phyloP scores from a whole-genome alignment of 306 rosid species.

The Parietaria judaica region DNA sequence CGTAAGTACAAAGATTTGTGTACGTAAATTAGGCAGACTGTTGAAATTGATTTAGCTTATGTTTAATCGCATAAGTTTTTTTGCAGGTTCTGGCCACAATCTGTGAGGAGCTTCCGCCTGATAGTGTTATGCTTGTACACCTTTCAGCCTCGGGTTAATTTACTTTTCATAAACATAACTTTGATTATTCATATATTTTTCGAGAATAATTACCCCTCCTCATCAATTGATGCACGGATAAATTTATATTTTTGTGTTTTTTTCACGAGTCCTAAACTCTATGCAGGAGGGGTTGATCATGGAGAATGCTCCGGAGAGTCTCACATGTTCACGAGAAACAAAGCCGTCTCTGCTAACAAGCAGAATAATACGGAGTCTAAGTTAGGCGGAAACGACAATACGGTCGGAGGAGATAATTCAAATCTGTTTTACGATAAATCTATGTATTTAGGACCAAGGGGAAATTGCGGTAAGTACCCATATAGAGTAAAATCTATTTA shows the following conservation, averaged over 20 bases:
- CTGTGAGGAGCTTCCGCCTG: conserved; percentile 89
- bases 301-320: conserved; percentile 55
- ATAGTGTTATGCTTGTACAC: conserved; percentile 73
- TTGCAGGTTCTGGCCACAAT: conserved; percentile 90
- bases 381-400: conserved; percentile 50
- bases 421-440: conserved; percentile 49
- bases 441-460: conserved; percentile 91
- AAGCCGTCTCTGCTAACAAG: conserved; percentile 44
- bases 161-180: too few relatives aligned
- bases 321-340: conserved; percentile 47
- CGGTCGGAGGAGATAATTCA: conserved; percentile 50
- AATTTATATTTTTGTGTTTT: neutral
- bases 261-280: neutral
- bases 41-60: conserved; percentile 14
- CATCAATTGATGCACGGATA: conserved; percentile 2
- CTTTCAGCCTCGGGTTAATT: conserved; percentile 81
- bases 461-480: conserved; percentile 57
- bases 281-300: conserved; percentile 63
- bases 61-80: conserved; percentile 18
- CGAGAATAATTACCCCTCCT: conserved; percentile 29
- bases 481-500: conserved; percentile 5
- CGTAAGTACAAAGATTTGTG: conserved; percentile 42
- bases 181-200: conserved; percentile 16
- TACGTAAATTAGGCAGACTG: neutral
- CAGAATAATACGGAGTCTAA: conserved; percentile 39